Evolutionary conservation across 2,329 filamentous ascomycete genomes (phyloP).

Genomic region (Monosporascus sp.): DNA sequence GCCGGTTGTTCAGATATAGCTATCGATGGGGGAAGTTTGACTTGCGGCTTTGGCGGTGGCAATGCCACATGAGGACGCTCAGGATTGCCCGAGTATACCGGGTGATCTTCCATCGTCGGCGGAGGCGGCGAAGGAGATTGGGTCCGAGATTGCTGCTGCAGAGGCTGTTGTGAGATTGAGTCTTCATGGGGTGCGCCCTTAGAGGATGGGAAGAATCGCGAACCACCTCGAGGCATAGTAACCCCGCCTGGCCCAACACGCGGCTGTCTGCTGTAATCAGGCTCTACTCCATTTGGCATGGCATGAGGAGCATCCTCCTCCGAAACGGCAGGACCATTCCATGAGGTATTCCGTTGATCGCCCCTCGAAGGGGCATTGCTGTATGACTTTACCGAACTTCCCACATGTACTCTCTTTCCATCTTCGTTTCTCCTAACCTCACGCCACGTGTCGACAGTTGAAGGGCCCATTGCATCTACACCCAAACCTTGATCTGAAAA

Average conservation of each 20-base stretch:
- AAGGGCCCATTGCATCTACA: conserved; percentile 38
- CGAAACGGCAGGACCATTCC: background rate
- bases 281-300: conserved; percentile 9
- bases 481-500: conserved; percentile 42
- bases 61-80: conserved; percentile 63
- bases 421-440: conserved; percentile 29
- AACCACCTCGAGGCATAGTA: conserved; percentile 39
- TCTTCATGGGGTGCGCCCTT: conserved; percentile 43
- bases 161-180: conserved; percentile 7
- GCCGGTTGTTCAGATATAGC: conserved; percentile 34
- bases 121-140: conserved; percentile 67
- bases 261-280: conserved; percentile 13
- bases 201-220: conserved; percentile 55
- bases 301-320: conserved; percentile 17
- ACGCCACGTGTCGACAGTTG: conserved; percentile 49
- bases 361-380: background rate
- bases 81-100: conserved; percentile 64
- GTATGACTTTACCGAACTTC: conserved; percentile 2
- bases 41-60: conserved; percentile 66
- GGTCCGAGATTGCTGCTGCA: conserved; percentile 36
- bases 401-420: conserved; percentile 25
- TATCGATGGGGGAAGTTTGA: conserved; percentile 73
- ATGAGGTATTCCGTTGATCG: background rate
- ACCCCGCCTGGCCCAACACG: conserved; percentile 6
- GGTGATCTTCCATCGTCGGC: conserved; percentile 64